These are phyloP conservation scores for Takakia lepidozioides DNA, from an alignment of 225 moss, liverwort and hornwort species.

Conservation along the genomic window DNA sequence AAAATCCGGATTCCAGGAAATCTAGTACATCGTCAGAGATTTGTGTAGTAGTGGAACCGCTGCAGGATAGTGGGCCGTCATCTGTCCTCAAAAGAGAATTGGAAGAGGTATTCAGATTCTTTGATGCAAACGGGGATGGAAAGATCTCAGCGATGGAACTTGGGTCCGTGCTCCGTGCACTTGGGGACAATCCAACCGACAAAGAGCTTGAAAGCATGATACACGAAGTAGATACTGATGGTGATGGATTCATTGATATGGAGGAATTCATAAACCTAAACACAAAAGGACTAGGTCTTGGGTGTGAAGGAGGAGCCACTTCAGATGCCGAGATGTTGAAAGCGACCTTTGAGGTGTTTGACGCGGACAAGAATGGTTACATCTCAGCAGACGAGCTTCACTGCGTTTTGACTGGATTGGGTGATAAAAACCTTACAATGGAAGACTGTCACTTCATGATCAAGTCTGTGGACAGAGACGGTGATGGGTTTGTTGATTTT, in stretches of 20 bases:
- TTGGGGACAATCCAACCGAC: neutral
- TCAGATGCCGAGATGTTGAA: neutral
- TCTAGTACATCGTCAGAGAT: too few relatives aligned
- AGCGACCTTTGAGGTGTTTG: constrained; percentile 1
- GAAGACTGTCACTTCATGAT: neutral
- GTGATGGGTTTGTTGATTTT: neutral
- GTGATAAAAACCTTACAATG: neutral
- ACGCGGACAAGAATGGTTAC: neutral
- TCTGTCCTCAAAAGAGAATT: too few relatives aligned
- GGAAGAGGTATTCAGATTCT: neutral
- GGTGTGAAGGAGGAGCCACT: neutral
- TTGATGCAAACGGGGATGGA: constrained; percentile 2
- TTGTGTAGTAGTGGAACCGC: too few relatives aligned
- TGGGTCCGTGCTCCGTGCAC: neutral
- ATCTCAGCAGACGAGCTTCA: constrained; percentile 1
- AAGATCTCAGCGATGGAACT: constrained; percentile 1
- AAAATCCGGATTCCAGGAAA: too few relatives aligned
- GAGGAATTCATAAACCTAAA: constrained; percentile 2
- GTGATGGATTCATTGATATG: constrained; percentile 1
- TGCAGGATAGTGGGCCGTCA: too few relatives aligned
- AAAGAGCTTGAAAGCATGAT: neutral
- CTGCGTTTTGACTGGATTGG: neutral
- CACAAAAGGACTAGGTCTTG: too few relatives aligned
- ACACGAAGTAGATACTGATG: neutral
- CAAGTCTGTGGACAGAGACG: neutral